Conservation (phyloP, 2,329 filamentous ascomycete species). For the Aaosphaeria pasadenensis region DNA sequence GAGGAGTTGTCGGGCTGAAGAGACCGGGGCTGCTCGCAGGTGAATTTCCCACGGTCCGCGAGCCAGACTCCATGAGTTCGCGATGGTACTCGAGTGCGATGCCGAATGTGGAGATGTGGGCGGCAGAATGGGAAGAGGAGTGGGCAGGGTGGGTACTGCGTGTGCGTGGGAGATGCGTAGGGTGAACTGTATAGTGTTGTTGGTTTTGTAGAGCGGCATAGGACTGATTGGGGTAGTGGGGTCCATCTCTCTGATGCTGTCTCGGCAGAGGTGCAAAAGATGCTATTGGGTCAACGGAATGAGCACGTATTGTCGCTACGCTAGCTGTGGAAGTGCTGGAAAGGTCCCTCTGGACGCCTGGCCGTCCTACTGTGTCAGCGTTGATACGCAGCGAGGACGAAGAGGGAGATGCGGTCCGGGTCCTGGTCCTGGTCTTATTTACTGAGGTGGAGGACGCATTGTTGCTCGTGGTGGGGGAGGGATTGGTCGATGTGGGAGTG, state of each 20-base stretch:
- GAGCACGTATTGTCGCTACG: slow-evolving; percentile 39
- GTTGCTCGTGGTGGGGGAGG: slow-evolving; percentile 29
- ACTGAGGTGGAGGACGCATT: slow-evolving; percentile 25
- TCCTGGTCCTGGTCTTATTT: slow-evolving; percentile 3
- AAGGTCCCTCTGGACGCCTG: slow-evolving; percentile 38
- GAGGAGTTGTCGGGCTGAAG: slow-evolving; percentile 39
- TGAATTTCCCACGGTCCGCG: slow-evolving; percentile 45
- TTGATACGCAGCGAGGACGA: slow-evolving; percentile 7
- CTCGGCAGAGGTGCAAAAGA: slow-evolving; percentile 7
- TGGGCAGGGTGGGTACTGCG: slow-evolving; percentile 42
- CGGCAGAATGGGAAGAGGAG: slow-evolving; percentile 35
- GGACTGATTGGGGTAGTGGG: slow-evolving; percentile 48
- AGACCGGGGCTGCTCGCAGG: slow-evolving; percentile 48
- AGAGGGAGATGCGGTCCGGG: slow-evolving; percentile 4
- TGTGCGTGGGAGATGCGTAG: slow-evolving; percentile 39
- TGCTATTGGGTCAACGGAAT: slow-evolving; percentile 21
- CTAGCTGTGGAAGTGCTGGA: slow-evolving; percentile 43
- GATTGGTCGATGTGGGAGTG: slow-evolving; percentile 23
- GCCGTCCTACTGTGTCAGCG: slow-evolving; percentile 27
- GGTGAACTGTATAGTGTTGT: slow-evolving; percentile 38
- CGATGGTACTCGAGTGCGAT: slow-evolving; percentile 30
- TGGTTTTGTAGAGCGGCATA: slow-evolving; percentile 49
- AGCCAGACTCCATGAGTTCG: slow-evolving; percentile 36
- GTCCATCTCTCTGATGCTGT: slow-evolving; percentile 27
- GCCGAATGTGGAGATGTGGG: slow-evolving; percentile 41